Percentiles rank a stretch among this genome's conserved stretches.
These are phyloP conservation scores for Gossypium davidsonii DNA, from an alignment of 441 rosid species.

Conservation along the genomic window DNA sequence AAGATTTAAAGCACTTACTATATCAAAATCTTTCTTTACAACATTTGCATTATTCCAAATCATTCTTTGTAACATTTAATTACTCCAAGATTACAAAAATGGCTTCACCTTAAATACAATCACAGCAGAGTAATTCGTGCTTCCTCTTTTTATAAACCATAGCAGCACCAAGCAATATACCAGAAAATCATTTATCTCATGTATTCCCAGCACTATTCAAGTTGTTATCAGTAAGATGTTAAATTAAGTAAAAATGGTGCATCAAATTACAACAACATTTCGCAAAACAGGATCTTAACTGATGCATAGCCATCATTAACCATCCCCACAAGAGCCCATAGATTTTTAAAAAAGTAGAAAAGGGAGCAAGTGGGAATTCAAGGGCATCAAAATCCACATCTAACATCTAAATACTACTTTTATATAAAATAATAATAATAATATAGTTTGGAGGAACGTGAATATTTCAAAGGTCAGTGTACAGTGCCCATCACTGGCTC, in stretches of 20 bases:
- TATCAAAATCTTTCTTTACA: not conserved
- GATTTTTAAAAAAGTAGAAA: not conserved
- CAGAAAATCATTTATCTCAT: not conserved
- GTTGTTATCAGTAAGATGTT: not conserved
- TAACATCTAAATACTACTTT: not conserved
- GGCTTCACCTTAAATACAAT: not conserved
- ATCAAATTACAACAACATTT: not conserved
- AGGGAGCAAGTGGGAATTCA: conserved; percentile 9
- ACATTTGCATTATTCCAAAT: not conserved
- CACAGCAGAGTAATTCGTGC: not conserved
- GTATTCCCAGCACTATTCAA: not conserved
- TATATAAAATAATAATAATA: not conserved
- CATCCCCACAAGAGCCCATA: not conserved
- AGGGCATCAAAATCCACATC: not conserved
- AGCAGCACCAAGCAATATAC: not conserved
- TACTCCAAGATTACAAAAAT: not conserved
- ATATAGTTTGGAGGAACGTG: conserved; percentile 9
- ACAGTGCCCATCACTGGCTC: conserved; percentile 17
- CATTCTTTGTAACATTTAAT: not conserved
- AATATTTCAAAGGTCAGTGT: conserved; percentile 17
- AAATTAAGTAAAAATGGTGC: not conserved
- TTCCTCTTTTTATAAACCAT: not conserved
- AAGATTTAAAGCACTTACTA: not conserved
- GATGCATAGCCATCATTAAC: not conserved
- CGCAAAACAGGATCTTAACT: not conserved